Base-by-base conservation (phyloP, 371 early-diverging fungal genomes). In the Apophysomyces trapeziformis region DNA sequence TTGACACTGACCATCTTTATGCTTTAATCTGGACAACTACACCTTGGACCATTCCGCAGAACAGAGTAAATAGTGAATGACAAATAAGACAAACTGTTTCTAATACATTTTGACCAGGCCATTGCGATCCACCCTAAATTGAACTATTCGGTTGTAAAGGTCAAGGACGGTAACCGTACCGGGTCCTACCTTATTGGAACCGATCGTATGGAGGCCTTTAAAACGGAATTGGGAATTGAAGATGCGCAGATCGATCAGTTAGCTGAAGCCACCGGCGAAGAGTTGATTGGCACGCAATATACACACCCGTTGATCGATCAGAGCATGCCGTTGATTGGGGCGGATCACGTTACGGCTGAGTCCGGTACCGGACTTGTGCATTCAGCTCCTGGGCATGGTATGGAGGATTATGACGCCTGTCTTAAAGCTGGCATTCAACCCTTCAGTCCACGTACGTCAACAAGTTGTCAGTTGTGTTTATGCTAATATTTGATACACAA, bases 11-110 rank as follows among this genome's bases (percentile, higher is more conserved):
- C 7, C 38, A 70, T 1, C 4, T 90, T 1, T 67, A 80, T 58
- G 86, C 92, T 6, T 74, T 96, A 7, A 89, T 94, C 9, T 98
- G 98, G 98, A 97, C 98, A 1, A 98, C 99, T 0, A 98, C 99
- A 0, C 98, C 99, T 0, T 97, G 97, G 97, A 97, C 97, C 1
- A 73, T 97, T 6, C 96, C 96, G 0, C 90, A 96, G 21, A 97
- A 97, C 75, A 78, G 83, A 44, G 83, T 82, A 82, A 63, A 35
- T 6, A 38, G 21, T 45, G 12, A 32, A 2, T 47, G 11, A 11
- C n/a, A 61, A 57, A 13, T 7, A 46, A 38, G 35, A 5, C 9
- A 18, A 43, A 26, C 26, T 11, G 18, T 58, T 57, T 7, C 18
- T n/a, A 5, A 45, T 26, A 0, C 5, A 37, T 11, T 47, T 37